A percentile compares a stretch with the other conserved stretches of the same genome.
phyloP scores from a whole-genome alignment of 345 rosid genomes.

The Melastoma malabathricum region DNA sequence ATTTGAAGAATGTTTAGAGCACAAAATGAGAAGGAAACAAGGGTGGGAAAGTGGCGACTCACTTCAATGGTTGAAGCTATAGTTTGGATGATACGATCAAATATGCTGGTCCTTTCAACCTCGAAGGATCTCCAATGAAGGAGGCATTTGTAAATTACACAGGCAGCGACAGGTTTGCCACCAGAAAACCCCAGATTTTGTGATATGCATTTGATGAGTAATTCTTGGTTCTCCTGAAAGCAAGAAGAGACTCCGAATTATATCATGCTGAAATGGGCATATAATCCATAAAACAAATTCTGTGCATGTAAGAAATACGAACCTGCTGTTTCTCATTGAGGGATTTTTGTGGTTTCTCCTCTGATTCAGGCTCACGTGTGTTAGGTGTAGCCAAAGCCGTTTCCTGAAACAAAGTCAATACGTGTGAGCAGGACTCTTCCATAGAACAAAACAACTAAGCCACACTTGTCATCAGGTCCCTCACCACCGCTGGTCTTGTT shows the following conservation, averaged over 20 bases:
- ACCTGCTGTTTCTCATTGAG: constrained; percentile 99
- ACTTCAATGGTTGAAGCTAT: constrained; percentile 88
- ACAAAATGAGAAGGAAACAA: constrained; percentile 10
- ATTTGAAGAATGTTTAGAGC: constrained; percentile 11
- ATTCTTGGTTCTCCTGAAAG: constrained; percentile 81
- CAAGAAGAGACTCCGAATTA: not conserved
- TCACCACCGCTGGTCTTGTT: constrained; percentile 45
- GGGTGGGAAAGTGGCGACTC: constrained; percentile 13
- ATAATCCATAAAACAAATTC: not conserved
- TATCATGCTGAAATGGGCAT: not conserved
- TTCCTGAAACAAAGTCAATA: constrained; percentile 32
- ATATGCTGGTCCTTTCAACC: constrained; percentile 83
- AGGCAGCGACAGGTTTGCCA: constrained; percentile 90
- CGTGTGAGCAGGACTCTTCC: too few relatives aligned
- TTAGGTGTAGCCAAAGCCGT: constrained; percentile 35
- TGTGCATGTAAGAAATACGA: constrained; percentile 5
- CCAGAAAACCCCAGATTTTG: constrained; percentile 89
- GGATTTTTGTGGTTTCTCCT: constrained; percentile 90
- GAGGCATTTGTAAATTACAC: constrained; percentile 83
- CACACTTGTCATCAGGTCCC: constrained; percentile 6
- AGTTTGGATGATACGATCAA: constrained; percentile 94
- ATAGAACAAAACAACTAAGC: too few relatives aligned
- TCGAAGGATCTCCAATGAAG: constrained; percentile 99
- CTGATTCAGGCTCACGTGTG: constrained; percentile 84
- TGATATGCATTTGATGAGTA: constrained; percentile 77